Percentiles rank a stretch among this genome's conserved stretches.
Conservation (phyloP, 768 basidiomycete species). For the Macrocybe gigantea region DNA sequence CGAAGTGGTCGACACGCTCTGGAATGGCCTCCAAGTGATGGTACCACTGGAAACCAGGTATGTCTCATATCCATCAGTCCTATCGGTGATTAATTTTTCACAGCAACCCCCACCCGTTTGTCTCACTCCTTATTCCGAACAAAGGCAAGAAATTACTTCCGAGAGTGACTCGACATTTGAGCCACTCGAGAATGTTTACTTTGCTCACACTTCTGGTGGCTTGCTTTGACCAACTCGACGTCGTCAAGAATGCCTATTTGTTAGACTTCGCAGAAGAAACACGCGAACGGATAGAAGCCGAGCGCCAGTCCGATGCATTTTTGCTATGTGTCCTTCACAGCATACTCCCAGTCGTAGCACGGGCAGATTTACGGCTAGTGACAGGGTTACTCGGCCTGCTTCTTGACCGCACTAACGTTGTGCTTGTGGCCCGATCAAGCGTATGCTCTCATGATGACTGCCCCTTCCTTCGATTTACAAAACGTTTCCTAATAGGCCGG, state of each 20-base stretch:
- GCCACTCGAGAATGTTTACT: conserved; percentile 74
- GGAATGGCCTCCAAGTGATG: conserved; percentile 80
- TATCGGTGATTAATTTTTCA: background rate
- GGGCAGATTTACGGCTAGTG: conserved; percentile 74
- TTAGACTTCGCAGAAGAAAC: conserved; percentile 66
- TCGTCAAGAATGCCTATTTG: conserved; percentile 70
- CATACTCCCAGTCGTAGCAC: conserved; percentile 75
- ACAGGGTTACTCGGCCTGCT: conserved; percentile 83
- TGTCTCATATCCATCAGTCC: conserved; percentile 8
- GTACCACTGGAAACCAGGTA: conserved; percentile 92
- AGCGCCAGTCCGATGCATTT: conserved; percentile 89
- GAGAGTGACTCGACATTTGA: conserved; percentile 80
- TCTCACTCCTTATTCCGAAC: conserved; percentile 78
- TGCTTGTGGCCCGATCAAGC: conserved; percentile 69
- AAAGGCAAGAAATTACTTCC: conserved; percentile 95
- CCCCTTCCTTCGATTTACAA: conserved; percentile 5
- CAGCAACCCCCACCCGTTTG: conserved; percentile 94
- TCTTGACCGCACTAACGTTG: conserved; percentile 72
- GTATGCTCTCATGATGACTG: conserved; percentile 36
- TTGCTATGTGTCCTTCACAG: conserved; percentile 81
- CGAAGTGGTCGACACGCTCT: conserved; percentile 61
- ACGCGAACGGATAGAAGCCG: conserved; percentile 59
- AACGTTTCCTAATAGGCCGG: conserved; percentile 59
- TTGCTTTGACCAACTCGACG: conserved; percentile 91
- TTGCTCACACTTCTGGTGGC: conserved; percentile 89